Evolutionary conservation across 345 rosid species (phyloP), one percentile per base, ranked within the genome.

Genomic region (Eucalyptus sp.): DNA sequence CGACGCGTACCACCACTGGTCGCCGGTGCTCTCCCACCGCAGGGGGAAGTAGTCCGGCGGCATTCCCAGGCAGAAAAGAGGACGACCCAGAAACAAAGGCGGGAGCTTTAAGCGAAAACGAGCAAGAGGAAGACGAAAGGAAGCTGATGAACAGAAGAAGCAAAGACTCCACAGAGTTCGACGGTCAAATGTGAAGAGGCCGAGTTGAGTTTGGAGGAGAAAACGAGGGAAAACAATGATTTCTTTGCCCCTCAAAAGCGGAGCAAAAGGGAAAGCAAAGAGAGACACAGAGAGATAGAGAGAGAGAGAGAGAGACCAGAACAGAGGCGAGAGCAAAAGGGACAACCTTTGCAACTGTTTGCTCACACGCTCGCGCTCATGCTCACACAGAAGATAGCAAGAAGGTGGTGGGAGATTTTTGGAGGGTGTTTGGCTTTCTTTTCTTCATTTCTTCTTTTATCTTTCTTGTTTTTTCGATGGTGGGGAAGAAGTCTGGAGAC

Each of bases 1-100:
- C 12, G 98, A 95, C 29, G 97, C 99, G 88, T 94, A 98, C 99
- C 99, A 98, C 99, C 99, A 98, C 88, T 96, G 99, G 89, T 98
- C 99, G 33, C 99, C 99, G 11, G 99, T 98, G 92, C 99, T 98
- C 87, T 98, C 99, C 99, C 99, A 98, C 37, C 98, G 95, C 44
- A 98, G 99, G 79, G 99, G 97, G 91, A 98, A 98, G 93, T 93
- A 91, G 17, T 93, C 92, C 56, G 97, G 97, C 86, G 98, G 95
- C 97, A 97, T 96, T 86, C 31, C 76, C 68, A 12, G 48, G 46
- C 84, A 88, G 31, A 85, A 85, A 85, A 54, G 43, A 48, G 41
- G 62, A 62, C 46, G 41, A 27, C 56, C 54, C 64, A 85, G 43
- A 56, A 81, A 85, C 48, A 50, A 76, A 80, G 60, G 52, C 6